Conservation (phyloP, 2,329 filamentous ascomycete genomes). For the Huntiella decipiens region DNA sequence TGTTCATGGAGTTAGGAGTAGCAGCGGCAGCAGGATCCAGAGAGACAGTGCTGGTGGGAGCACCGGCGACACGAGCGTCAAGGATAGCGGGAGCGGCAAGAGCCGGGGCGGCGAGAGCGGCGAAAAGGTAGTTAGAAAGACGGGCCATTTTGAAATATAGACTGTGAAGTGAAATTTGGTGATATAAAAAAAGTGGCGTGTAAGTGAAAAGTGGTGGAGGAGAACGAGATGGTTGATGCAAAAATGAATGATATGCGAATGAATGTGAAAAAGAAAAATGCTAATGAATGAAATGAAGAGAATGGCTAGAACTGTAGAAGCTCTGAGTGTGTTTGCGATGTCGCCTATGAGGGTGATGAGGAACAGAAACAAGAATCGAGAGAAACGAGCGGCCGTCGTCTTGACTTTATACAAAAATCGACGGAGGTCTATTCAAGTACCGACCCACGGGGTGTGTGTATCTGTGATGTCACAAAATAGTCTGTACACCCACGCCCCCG, state of each 20-base stretch:
- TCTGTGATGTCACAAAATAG: no score
- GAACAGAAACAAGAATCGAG: neutral
- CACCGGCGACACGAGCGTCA: neutral
- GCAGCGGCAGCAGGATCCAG: neutral
- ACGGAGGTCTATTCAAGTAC: no score
- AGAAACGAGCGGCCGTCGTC: neutral
- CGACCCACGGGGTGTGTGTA: no score
- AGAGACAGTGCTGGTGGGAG: neutral
- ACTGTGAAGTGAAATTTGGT: neutral
- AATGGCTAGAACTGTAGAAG: constrained; percentile 9
- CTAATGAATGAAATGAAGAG: constrained; percentile 2
- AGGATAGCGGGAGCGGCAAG: neutral
- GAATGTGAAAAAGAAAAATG: neutral
- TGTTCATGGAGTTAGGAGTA: neutral
- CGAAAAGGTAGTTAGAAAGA: constrained; percentile 3
- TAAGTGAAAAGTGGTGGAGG: neutral
- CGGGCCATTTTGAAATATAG: constrained; percentile 2
- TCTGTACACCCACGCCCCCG: no score
- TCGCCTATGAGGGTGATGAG: constrained; percentile 2
- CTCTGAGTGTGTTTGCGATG: neutral
- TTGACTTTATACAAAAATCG: constrained; percentile 3
- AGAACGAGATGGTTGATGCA: constrained; percentile 1
- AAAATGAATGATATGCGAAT: neutral
- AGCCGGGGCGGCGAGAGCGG: constrained; percentile 7
- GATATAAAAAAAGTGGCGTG: neutral